These are phyloP conservation scores for Diaporthe citri DNA, from an alignment of 2,329 filamentous ascomycete genomes.

Conservation along the genomic window DNA sequence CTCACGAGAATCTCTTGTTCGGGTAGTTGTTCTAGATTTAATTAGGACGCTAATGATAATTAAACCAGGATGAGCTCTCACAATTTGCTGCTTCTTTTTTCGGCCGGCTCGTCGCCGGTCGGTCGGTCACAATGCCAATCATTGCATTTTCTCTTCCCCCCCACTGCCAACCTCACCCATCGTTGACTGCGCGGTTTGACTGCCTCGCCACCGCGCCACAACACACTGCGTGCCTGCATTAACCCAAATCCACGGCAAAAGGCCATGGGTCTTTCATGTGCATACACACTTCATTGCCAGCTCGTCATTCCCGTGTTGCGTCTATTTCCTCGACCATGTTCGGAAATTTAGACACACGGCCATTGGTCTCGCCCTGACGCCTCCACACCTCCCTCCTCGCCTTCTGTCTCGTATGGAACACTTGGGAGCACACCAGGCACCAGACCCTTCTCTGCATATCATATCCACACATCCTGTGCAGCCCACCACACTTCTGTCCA, in stretches of 20 bases:
- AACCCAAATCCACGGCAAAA: not conserved
- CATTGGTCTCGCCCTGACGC: conserved; percentile 25
- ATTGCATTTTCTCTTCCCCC: not conserved
- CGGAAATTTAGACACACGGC: conserved; percentile 4
- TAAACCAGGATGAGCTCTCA: conserved; percentile 29
- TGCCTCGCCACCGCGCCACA: not conserved
- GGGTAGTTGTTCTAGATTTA: conserved; percentile 26
- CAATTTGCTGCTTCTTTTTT: conserved; percentile 34
- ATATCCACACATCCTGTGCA: conserved; percentile 4
- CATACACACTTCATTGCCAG: not conserved
- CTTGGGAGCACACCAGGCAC: not conserved
- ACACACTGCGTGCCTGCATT: not conserved
- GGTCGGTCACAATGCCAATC: conserved; percentile 29
- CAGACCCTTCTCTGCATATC: not conserved
- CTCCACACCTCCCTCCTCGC: not conserved
- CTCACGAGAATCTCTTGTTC: conserved; percentile 26
- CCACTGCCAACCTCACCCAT: conserved; percentile 24
- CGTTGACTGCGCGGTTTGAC: not conserved
- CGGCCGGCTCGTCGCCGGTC: conserved; percentile 24
- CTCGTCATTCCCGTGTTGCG: conserved; percentile 11
- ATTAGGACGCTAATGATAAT: conserved; percentile 32
- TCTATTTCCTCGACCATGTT: conserved; percentile 12
- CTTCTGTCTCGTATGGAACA: not conserved
- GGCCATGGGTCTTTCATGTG: not conserved
- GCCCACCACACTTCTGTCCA: not conserved